Base-by-base conservation (phyloP, 805 yeast species). In the Spathaspora girioi region DNA sequence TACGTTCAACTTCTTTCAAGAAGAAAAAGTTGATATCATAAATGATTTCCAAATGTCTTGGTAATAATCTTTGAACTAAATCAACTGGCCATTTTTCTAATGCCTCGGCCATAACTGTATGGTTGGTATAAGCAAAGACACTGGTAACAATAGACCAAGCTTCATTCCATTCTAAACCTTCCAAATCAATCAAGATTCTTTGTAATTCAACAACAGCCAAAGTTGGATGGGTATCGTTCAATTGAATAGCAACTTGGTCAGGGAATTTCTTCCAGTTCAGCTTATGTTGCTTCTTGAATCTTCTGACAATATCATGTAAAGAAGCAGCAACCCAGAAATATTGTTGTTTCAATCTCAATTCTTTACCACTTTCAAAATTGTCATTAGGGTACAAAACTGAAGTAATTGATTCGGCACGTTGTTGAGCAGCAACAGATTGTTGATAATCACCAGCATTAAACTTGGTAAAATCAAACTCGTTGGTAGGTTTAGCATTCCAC, bases 241-340 rank as follows among this genome's bases (percentile, higher is more conserved):
- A 80, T 73, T 92, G 97, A 66, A 91, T 91, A 32, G 97, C 97
- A 55, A 89, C 82, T 64, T 85, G 84, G 54, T 88, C 93, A 17
- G 96, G 82, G 67, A 91, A 87, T 65, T 87, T 90, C 35, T 77
- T 63, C 96, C 97, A 91, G 45, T 90, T 80, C 60, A 82, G 78
- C 59, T 79, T 79, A 56, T 73, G 71, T 50, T 84, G 68, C 73
- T 92, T 92, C 69, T 90, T 86, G 73, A 87, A 91, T 63, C 97
- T 81, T 66, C 97, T 85, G 43, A 91, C 82, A 59, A 91, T 91
- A 68, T 91, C 97, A 62, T 87, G 90, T 59, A 92, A 78, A 14
- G 97, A 89, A 32, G 97, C 97, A 48, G 96, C 85, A 49, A 92
- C 97, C 97, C 97, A 91, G 73, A 91, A 92, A 71, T 90, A 92